These are phyloP conservation scores for Aaosphaeria arxii DNA, from an alignment of 2,329 filamentous ascomycete genomes.

Conservation along the genomic window DNA sequence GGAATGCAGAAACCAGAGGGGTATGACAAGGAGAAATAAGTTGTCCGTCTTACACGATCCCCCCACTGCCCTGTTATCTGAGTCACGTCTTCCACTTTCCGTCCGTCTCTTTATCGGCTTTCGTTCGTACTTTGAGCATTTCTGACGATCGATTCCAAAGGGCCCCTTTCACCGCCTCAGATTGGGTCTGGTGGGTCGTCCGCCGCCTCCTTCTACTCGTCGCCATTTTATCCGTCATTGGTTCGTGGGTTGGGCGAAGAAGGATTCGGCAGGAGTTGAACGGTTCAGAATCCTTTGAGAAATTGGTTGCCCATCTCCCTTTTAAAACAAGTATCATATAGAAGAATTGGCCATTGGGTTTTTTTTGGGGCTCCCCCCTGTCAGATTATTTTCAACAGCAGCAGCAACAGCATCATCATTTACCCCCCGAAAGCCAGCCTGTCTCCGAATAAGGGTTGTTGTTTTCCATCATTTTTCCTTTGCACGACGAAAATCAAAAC, in stretches of 20 bases:
- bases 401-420: no score
- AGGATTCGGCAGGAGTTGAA: no score
- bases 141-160: slow-evolving; percentile 26
- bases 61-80: neutral
- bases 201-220: slow-evolving; percentile 17
- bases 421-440: no score
- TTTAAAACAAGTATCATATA: no score
- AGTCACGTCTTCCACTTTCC: neutral
- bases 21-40: slow-evolving; percentile 66
- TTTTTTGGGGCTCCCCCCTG: no score
- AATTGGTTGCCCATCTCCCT: no score
- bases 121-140: neutral
- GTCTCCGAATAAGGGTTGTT: no score
- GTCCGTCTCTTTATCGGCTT: neutral
- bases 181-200: slow-evolving; percentile 21
- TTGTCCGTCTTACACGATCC: slow-evolving; percentile 1
- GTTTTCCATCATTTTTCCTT: no score
- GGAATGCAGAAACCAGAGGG: slow-evolving; percentile 78
- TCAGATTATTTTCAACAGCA: no score
- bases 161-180: slow-evolving; percentile 20
- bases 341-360: no score
- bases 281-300: no score
- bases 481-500: no score
- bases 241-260: neutral
- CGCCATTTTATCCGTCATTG: slow-evolving; percentile 11